phyloP scores from a whole-genome alignment of 805 yeast genomes.

The Saccharomyces jurei region DNA sequence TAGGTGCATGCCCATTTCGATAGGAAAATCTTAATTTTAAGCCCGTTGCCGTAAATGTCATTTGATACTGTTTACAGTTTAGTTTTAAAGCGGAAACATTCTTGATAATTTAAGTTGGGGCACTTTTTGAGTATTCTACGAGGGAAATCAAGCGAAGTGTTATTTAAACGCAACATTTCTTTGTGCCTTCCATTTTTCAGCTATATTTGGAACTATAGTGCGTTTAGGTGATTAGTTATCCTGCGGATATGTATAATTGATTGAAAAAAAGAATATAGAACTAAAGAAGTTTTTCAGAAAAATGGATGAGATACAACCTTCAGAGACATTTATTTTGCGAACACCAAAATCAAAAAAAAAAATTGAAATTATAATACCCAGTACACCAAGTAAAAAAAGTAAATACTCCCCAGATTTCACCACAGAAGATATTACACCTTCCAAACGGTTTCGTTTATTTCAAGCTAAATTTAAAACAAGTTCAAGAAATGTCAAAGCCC shows the following conservation, averaged over 20 bases:
- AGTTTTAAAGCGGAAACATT: not conserved
- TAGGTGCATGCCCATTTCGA: not conserved
- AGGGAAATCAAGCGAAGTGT: not conserved
- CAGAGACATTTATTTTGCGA: slow-evolving; percentile 3
- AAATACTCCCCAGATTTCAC: not conserved
- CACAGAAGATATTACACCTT: slow-evolving; percentile 5
- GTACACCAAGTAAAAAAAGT: slow-evolving; percentile 9
- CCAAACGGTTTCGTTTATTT: slow-evolving; percentile 6
- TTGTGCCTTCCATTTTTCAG: not conserved
- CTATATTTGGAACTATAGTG: not conserved
- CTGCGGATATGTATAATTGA: not conserved
- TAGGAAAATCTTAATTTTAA: not conserved
- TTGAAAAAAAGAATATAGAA: not conserved
- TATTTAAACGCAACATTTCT: not conserved
- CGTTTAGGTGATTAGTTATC: not conserved
- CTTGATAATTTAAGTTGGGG: not conserved
- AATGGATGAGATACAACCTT: not conserved
- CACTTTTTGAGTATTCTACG: not conserved
- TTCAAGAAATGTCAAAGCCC: slow-evolving; percentile 1
- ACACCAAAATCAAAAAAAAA: slow-evolving; percentile 12
- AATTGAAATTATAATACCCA: slow-evolving; percentile 3
- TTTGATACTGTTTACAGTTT: not conserved
- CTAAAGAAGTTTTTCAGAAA: not conserved
- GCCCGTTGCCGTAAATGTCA: not conserved
- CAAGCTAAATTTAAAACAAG: slow-evolving; percentile 1